Evolutionary conservation across 371 early-diverging fungal species (phyloP).

Genomic region (Umbelopsis sp.): DNA sequence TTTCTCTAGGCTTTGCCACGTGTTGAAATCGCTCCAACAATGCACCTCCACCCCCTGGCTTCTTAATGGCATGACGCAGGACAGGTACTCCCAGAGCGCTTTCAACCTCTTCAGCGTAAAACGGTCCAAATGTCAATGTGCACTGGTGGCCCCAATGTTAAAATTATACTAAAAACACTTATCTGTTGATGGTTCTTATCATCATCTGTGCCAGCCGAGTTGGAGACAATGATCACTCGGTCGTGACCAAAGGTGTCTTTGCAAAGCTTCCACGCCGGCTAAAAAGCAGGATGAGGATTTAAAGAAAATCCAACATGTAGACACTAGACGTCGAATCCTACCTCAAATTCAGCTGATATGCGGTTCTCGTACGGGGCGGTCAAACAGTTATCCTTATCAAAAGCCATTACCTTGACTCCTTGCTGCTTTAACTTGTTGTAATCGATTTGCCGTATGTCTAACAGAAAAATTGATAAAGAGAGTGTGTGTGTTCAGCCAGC

Average conservation of each 20-base stretch:
- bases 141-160: neutral
- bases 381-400: slow-evolving; percentile 96
- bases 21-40: slow-evolving; percentile 45
- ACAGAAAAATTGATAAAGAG: no score
- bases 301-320: neutral
- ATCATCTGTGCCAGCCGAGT: slow-evolving; percentile 90
- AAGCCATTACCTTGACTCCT: slow-evolving; percentile 74
- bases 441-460: slow-evolving; percentile 74
- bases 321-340: slow-evolving; percentile 23
- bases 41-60: slow-evolving; percentile 78
- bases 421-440: slow-evolving; percentile 57
- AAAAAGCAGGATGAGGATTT: neutral
- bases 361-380: slow-evolving; percentile 80
- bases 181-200: slow-evolving; percentile 63
- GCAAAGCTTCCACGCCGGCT: slow-evolving; percentile 75
- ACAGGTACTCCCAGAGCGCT: slow-evolving; percentile 55
- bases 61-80: slow-evolving; percentile 69
- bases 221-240: slow-evolving; percentile 84
- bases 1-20: slow-evolving; percentile 34
- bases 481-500: neutral
- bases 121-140: neutral
- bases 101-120: slow-evolving; percentile 37
- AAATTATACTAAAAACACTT: slow-evolving; percentile 19
- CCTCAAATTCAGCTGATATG: slow-evolving; percentile 74
- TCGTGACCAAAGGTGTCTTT: slow-evolving; percentile 61